phyloP scores from a whole-genome alignment of 2,329 filamentous ascomycete genomes.

The Scleromitrula shiraiana region DNA sequence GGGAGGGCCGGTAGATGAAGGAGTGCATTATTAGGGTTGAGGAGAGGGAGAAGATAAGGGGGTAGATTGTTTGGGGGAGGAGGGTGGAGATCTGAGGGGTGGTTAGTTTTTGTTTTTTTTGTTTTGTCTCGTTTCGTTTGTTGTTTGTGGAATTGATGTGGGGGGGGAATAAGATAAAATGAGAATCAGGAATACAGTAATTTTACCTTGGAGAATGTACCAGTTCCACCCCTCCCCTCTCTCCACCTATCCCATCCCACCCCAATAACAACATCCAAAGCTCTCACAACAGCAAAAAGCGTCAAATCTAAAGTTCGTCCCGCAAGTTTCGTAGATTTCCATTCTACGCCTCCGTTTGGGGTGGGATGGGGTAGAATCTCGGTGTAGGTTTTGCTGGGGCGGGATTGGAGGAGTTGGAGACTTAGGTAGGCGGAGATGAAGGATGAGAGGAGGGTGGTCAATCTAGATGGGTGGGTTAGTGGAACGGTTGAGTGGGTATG shows the following conservation, averaged over 20 bases:
- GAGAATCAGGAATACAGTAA: not conserved
- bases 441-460: slow-evolving; percentile 48
- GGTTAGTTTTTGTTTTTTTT: too few species aligned
- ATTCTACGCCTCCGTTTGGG: slow-evolving; percentile 19
- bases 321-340: slow-evolving; percentile 36
- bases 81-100: slow-evolving; percentile 37
- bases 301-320: slow-evolving; percentile 77
- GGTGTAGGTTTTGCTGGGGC: slow-evolving; percentile 37
- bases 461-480: slow-evolving; percentile 31
- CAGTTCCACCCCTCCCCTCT: slow-evolving; percentile 41
- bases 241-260: slow-evolving; percentile 51
- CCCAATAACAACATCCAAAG: slow-evolving; percentile 62
- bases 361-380: slow-evolving; percentile 32
- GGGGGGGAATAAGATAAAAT: too few species aligned
- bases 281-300: slow-evolving; percentile 66
- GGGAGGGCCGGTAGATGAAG: slow-evolving; percentile 70
- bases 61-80: too few species aligned
- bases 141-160: too few species aligned
- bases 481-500: not conserved
- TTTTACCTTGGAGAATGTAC: slow-evolving; percentile 14
- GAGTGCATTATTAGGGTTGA: slow-evolving; percentile 79
- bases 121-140: slow-evolving; percentile 26
- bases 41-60: slow-evolving; percentile 63
- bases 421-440: slow-evolving; percentile 53
- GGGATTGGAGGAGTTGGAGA: slow-evolving; percentile 49